A percentile compares a stretch with the other conserved stretches of the same genome.
These are phyloP conservation scores for Cucurbitaria berberidis DNA, from an alignment of 2,329 filamentous ascomycete genomes.

Conservation along the genomic window DNA sequence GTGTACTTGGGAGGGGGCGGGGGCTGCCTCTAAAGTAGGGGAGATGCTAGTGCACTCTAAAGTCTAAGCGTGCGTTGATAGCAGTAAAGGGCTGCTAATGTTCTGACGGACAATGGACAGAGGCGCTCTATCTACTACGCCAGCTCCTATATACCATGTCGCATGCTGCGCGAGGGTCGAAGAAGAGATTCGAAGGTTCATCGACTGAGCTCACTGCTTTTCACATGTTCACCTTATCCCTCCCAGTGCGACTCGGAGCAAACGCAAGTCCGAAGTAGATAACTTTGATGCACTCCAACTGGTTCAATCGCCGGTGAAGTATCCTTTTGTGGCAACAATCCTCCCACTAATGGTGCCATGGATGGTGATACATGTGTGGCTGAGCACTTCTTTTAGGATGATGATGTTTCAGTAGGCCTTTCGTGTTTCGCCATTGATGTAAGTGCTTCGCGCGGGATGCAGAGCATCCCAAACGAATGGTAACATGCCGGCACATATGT, in stretches of 20 bases:
- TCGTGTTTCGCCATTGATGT: constrained; percentile 24
- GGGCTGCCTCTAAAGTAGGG: neutral
- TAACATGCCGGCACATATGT: constrained; percentile 9
- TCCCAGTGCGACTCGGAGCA: too few species aligned
- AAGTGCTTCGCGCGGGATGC: constrained; percentile 19
- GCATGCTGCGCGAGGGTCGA: neutral
- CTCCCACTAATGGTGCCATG: neutral
- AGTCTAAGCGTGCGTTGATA: neutral
- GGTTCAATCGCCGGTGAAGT: neutral
- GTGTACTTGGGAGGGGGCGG: too few species aligned
- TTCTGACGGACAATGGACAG: neutral
- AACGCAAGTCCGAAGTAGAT: neutral
- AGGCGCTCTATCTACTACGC: neutral
- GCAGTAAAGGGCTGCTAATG: neutral
- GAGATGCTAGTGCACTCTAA: neutral
- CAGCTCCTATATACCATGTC: neutral
- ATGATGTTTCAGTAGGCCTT: constrained; percentile 14
- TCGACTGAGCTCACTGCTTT: neutral
- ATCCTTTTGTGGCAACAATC: neutral
- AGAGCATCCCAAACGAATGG: constrained; percentile 1
- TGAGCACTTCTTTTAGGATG: too few species aligned
- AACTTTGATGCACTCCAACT: neutral
- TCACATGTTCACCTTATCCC: neutral
- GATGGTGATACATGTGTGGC: too few species aligned
- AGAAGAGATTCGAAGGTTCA: neutral